Conservation (phyloP, 2,329 filamentous ascomycete species). For the Sporothrix luriei region DNA sequence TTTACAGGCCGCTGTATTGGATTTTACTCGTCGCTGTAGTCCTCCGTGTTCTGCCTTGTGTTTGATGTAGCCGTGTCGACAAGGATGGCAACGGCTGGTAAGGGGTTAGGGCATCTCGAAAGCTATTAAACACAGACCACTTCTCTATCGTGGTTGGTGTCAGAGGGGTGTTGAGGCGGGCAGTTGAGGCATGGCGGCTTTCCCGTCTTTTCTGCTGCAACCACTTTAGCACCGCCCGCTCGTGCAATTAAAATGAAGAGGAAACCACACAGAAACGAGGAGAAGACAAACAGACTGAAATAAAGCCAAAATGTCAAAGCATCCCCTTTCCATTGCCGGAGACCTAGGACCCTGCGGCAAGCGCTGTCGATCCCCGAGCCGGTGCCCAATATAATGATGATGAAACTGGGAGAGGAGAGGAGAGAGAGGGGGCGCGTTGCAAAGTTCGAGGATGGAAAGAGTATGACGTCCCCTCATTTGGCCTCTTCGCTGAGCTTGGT, state of each 20-base stretch:
- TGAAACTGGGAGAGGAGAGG: neutral
- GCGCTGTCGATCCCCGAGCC: constrained; percentile 15
- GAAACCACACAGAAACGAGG: neutral
- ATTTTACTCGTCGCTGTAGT: neutral
- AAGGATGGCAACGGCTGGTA: neutral
- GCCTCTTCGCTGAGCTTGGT: neutral
- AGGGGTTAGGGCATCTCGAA: neutral
- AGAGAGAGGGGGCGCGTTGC: too few relatives aligned
- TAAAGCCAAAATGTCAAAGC: neutral
- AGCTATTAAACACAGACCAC: constrained; percentile 10
- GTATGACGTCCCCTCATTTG: too few relatives aligned
- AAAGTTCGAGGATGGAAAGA: too few relatives aligned
- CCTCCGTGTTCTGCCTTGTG: neutral
- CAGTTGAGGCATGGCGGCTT: neutral
- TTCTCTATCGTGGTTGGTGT: neutral
- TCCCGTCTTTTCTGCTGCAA: constrained; percentile 18
- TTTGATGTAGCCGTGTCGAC: neutral
- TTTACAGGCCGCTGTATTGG: neutral
- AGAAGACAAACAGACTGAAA: neutral
- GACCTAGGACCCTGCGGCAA: constrained; percentile 20
- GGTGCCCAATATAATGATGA: neutral
- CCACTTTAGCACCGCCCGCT: neutral
- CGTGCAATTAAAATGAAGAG: constrained; percentile 2
- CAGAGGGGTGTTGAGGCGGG: neutral
- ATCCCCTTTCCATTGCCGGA: neutral